Evolutionary conservation across 75 land plant species (phyloP).

Genomic region (Pinus tabuliformis): DNA sequence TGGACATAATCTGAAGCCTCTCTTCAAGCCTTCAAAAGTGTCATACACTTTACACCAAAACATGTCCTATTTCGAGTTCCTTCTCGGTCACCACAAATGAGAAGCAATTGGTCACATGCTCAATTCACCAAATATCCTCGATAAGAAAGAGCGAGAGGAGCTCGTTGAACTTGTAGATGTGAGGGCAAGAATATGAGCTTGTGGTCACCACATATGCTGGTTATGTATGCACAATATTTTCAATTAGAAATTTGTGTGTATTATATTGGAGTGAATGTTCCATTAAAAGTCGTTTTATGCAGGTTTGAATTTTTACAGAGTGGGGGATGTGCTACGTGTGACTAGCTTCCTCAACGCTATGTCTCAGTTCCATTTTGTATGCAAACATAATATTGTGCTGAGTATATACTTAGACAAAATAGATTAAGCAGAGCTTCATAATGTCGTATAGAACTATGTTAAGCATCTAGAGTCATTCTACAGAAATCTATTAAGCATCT

Average conservation of each 20-base stretch:
- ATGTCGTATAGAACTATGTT: constrained; percentile 51
- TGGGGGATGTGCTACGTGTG: constrained; percentile 71
- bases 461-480: no score
- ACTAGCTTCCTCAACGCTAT: constrained; percentile 72
- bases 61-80: constrained; percentile 35
- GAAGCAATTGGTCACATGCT: neutral
- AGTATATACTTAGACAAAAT: constrained; percentile 80
- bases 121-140: neutral
- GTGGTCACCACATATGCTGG: constrained; percentile 90
- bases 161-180: constrained; percentile 57
- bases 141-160: neutral
- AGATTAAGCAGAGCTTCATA: constrained; percentile 80
- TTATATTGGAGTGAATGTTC: no score
- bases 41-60: constrained; percentile 27
- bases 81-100: constrained; percentile 20
- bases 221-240: no score
- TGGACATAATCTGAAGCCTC: constrained; percentile 26
- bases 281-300: neutral
- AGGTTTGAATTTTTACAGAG: constrained; percentile 65
- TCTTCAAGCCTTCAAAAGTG: constrained; percentile 7
- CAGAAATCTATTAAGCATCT: no score
- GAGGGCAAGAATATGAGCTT: constrained; percentile 78
- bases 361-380: constrained; percentile 62
- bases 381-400: constrained; percentile 65
- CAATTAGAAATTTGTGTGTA: no score